phyloP scores from a whole-genome alignment of 495 filamentous ascomycete genomes.

The Neurospora cerealis region DNA sequence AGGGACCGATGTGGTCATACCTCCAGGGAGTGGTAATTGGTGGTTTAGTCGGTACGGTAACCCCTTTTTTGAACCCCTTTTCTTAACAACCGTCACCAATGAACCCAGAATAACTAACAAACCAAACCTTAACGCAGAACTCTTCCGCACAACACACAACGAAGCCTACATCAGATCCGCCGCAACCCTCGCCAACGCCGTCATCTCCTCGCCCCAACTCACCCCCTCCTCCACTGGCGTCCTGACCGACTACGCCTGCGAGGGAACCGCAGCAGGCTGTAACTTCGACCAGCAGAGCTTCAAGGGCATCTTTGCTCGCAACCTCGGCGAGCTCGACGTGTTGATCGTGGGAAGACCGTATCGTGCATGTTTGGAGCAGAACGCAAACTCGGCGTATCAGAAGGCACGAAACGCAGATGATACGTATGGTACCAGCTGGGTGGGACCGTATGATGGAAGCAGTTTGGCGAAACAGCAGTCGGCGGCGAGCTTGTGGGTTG shows the following conservation, averaged over 20 bases:
- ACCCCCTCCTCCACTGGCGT: slow-evolving; percentile 37
- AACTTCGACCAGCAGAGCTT: slow-evolving; percentile 54
- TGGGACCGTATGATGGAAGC: slow-evolving; percentile 36
- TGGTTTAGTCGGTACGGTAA: slow-evolving; percentile 46
- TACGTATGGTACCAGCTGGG: slow-evolving; percentile 46
- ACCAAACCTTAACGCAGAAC: slow-evolving; percentile 5
- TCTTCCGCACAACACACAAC: slow-evolving; percentile 13
- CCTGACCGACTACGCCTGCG: slow-evolving; percentile 47
- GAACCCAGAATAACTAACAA: slow-evolving; percentile 24
- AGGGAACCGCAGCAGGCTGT: slow-evolving; percentile 33
- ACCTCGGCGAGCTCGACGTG: slow-evolving; percentile 44
- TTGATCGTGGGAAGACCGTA: slow-evolving; percentile 37
- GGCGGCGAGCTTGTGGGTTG: slow-evolving; percentile 50
- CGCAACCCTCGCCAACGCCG: slow-evolving; percentile 42
- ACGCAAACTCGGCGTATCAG: slow-evolving; percentile 47
- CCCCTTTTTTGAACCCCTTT: background rate
- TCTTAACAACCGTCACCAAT: background rate
- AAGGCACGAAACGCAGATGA: slow-evolving; percentile 38
- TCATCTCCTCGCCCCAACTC: slow-evolving; percentile 1
- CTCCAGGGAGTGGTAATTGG: slow-evolving; percentile 69
- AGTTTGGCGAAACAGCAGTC: slow-evolving; percentile 50
- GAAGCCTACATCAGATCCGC: slow-evolving; percentile 42
- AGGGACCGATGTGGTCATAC: slow-evolving; percentile 53
- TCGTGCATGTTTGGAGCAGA: slow-evolving; percentile 40
- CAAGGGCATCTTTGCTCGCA: slow-evolving; percentile 65